Evolutionary conservation across 2,329 filamentous ascomycete species (phyloP).

Genomic region (Amauroascus verrucosus): DNA sequence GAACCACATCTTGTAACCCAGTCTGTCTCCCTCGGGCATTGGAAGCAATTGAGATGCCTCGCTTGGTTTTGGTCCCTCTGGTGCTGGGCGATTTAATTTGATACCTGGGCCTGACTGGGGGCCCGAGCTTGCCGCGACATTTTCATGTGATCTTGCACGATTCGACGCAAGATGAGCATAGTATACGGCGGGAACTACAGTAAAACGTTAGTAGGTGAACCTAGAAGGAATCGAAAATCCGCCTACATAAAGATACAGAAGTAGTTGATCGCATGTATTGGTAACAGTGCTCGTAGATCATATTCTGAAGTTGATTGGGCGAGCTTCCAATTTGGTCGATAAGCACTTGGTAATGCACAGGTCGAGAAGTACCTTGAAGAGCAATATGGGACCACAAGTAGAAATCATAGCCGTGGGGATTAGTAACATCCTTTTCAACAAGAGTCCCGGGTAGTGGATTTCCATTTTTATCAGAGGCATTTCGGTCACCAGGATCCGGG

Average conservation of each 20-base stretch:
- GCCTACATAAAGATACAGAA: constrained; percentile 63
- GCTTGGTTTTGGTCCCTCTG: constrained; percentile 21
- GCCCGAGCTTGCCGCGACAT: constrained; percentile 33
- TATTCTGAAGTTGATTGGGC: constrained; percentile 63
- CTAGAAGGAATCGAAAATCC: background rate
- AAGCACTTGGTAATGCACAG: constrained; percentile 85
- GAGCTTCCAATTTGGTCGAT: constrained; percentile 64
- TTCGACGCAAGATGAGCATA: constrained; percentile 85
- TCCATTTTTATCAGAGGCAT: constrained; percentile 57
- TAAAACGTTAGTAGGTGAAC: constrained; percentile 7
- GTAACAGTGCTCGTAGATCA: constrained; percentile 93
- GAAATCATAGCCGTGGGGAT: constrained; percentile 85
- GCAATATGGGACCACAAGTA: constrained; percentile 63
- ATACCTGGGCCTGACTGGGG: constrained; percentile 32
- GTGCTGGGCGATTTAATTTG: constrained; percentile 25
- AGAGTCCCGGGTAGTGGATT: constrained; percentile 81
- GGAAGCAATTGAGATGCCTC: constrained; percentile 28
- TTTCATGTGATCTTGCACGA: constrained; percentile 67
- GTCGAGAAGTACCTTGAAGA: constrained; percentile 87
- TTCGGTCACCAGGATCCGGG: constrained; percentile 47
- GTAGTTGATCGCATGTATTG: constrained; percentile 88
- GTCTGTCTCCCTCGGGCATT: constrained; percentile 25
- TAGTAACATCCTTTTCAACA: constrained; percentile 80
- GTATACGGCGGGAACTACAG: constrained; percentile 66
- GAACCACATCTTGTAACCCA: constrained; percentile 34